Percentiles rank a stretch among this genome's conserved stretches.
Conservation (phyloP, 768 basidiomycete genomes). For the Erythrobasidium yunnanense region DNA sequence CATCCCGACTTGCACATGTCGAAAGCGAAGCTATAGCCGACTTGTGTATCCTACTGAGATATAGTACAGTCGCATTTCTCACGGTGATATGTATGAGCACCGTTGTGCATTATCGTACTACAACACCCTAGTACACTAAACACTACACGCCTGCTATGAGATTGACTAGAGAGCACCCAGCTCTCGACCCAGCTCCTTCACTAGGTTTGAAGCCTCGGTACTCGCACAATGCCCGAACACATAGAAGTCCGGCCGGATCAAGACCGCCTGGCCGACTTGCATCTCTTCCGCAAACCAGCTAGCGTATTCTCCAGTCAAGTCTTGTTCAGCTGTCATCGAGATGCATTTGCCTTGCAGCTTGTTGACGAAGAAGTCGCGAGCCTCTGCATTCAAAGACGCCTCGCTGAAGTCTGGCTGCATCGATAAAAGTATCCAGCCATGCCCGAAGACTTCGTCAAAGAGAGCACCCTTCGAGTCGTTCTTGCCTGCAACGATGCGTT, state of each 20-base stretch:
- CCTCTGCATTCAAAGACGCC: background rate
- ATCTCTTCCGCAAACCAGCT: background rate
- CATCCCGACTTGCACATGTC: no score
- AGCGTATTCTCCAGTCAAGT: background rate
- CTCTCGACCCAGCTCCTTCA: background rate
- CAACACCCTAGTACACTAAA: no score
- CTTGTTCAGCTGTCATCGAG: background rate
- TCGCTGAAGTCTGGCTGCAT: background rate
- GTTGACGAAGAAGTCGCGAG: background rate
- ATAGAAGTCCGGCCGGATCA: conserved; percentile 13
- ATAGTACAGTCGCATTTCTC: no score
- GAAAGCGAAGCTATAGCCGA: no score
- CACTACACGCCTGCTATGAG: no score
- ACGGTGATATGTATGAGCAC: no score
- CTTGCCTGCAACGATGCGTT: background rate
- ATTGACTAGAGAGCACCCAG: no score
- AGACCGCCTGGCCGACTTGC: background rate
- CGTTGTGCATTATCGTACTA: no score
- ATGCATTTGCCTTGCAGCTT: background rate
- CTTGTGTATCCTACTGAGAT: no score
- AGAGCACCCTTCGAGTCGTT: background rate
- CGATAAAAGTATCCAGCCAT: background rate
- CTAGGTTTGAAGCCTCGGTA: background rate
- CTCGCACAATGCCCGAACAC: background rate
- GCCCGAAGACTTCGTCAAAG: background rate